Evolutionary conservation across 2,329 filamentous ascomycete genomes (phyloP).

Genomic region (Cadophora malorum): DNA sequence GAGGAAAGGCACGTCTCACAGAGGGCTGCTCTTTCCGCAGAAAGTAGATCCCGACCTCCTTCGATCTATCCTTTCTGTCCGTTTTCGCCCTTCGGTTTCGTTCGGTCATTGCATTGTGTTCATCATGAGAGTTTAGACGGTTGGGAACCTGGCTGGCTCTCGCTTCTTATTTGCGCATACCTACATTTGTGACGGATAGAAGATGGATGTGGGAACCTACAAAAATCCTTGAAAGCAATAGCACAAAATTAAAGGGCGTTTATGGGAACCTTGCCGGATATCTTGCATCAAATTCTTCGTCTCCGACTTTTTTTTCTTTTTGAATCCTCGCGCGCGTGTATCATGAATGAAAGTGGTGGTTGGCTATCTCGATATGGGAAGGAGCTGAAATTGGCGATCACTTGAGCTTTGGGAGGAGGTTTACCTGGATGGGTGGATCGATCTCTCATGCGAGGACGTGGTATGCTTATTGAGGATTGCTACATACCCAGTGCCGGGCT

Average conservation of each 20-base stretch:
- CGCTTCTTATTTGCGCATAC: conserved; percentile 46
- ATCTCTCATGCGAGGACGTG: conserved; percentile 63
- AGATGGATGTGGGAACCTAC: conserved; percentile 60
- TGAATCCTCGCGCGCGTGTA: conserved; percentile 34
- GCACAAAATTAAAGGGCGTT: conserved; percentile 61
- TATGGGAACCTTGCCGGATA: conserved; percentile 74
- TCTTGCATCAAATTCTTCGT: conserved; percentile 68
- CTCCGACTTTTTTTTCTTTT: conserved; percentile 49
- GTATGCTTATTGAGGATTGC: conserved; percentile 68
- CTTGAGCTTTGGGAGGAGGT: conserved; percentile 56
- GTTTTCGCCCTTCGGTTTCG: conserved; percentile 39
- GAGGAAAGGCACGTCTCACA: conserved; percentile 98
- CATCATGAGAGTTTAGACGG: conserved; percentile 43
- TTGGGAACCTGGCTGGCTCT: conserved; percentile 31
- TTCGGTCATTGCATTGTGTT: conserved; percentile 40
- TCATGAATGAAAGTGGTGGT: conserved; percentile 20
- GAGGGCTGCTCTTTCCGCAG: conserved; percentile 99
- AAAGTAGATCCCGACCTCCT: conserved; percentile 77
- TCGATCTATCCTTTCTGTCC: conserved; percentile 48
- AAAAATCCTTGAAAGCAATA: conserved; percentile 57
- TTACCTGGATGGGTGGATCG: conserved; percentile 42
- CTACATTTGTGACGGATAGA: conserved; percentile 69
- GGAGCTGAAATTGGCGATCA: conserved; percentile 61
- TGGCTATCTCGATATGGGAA: conserved; percentile 48
- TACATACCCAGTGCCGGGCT: conserved; percentile 53